Evolutionary conservation across 768 basidiomycete genomes (phyloP).

Genomic region (Lanmaoa pseudosensibilis): DNA sequence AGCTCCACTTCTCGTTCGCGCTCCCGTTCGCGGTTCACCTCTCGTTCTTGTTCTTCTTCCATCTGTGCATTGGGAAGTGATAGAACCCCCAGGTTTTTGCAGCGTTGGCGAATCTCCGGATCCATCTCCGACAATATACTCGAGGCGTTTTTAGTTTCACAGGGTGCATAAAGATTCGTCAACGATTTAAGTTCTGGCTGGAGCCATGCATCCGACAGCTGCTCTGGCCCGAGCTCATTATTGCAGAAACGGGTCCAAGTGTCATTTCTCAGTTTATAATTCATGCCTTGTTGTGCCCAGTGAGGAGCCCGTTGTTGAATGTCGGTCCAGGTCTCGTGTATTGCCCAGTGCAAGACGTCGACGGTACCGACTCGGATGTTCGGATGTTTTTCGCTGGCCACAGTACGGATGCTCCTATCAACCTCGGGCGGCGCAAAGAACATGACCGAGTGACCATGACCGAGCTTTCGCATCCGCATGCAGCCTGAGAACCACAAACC

Average conservation of each 20-base stretch:
- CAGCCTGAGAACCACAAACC: constrained; percentile 34
- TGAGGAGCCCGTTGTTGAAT: not conserved
- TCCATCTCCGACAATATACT: not conserved
- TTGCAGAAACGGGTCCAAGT: constrained; percentile 16
- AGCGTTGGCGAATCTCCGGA: constrained; percentile 5
- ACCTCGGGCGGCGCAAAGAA: constrained; percentile 46
- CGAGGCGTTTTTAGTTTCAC: not conserved
- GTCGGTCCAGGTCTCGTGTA: constrained; percentile 40
- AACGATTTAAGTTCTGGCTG: constrained; percentile 38
- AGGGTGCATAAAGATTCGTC: constrained; percentile 33
- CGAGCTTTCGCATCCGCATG: constrained; percentile 52
- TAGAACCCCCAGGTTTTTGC: constrained; percentile 9
- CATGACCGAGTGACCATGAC: constrained; percentile 44
- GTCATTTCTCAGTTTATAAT: constrained; percentile 1
- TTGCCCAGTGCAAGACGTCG: constrained; percentile 45
- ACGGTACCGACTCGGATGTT: not conserved
- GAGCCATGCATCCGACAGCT: constrained; percentile 33
- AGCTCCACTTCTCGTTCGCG: constrained; percentile 38
- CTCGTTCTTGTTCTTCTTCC: constrained; percentile 47
- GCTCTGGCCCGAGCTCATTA: not conserved
- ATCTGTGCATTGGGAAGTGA: constrained; percentile 16
- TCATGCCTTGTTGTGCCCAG: constrained; percentile 27
- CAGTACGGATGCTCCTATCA: constrained; percentile 35
- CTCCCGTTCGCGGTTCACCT: constrained; percentile 43
- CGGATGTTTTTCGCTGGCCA: constrained; percentile 4